A percentile compares a stretch with the other conserved stretches of the same genome.
Conservation (phyloP, 192 early-diverging fungal species). For the Obelidium mucronatum region DNA sequence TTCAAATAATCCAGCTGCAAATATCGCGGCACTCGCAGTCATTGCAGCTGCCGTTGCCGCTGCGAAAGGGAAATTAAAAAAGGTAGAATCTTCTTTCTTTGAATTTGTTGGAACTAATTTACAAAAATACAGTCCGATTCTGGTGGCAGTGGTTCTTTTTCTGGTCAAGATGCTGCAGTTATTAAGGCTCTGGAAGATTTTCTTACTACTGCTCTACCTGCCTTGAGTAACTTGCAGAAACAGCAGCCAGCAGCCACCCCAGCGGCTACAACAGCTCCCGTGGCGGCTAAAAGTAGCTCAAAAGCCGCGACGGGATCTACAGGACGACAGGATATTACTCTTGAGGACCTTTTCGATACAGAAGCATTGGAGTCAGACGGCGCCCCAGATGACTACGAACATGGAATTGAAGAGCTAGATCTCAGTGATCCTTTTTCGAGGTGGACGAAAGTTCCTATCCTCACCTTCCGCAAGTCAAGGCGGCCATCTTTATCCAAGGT, state of each 20-base stretch:
- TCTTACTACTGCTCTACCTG: slow-evolving; percentile 2
- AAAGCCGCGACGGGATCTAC: background rate
- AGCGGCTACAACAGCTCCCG: background rate
- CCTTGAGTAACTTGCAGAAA: slow-evolving; percentile 4
- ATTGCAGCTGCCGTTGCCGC: slow-evolving; percentile 23
- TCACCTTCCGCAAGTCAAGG: slow-evolving; percentile 39
- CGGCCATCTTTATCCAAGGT: slow-evolving; percentile 1
- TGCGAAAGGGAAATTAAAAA: slow-evolving; percentile 12
- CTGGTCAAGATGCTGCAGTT: background rate
- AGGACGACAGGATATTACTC: background rate
- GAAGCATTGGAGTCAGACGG: slow-evolving; percentile 13
- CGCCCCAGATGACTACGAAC: background rate
- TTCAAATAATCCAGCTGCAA: background rate
- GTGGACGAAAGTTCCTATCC: slow-evolving; percentile 44
- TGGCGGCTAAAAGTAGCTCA: background rate
- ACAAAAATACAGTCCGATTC: background rate
- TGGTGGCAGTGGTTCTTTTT: background rate
- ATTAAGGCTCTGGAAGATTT: slow-evolving; percentile 17
- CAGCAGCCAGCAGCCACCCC: background rate
- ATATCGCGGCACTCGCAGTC: slow-evolving; percentile 30
- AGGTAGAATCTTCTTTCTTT: slow-evolving; percentile 6
- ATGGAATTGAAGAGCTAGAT: background rate
- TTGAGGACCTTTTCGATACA: slow-evolving; percentile 27
- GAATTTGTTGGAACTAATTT: background rate
- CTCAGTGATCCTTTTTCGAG: slow-evolving; percentile 24